Percentiles rank a stretch among this genome's conserved stretches.
These are phyloP conservation scores for Vicia sativa DNA, from an alignment of 306 rosid genomes.

Conservation along the genomic window DNA sequence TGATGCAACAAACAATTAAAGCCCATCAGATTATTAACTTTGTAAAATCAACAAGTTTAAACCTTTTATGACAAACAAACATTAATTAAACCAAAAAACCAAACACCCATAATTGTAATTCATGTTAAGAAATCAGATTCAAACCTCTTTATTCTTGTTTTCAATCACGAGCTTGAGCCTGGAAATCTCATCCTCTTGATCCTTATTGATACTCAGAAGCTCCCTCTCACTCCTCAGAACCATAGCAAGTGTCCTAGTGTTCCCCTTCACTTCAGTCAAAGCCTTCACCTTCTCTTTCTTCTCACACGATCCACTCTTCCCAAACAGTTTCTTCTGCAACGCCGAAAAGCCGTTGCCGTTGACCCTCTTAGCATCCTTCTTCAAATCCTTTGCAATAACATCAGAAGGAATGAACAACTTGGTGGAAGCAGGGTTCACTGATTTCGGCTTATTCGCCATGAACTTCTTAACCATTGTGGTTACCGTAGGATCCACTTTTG, in stretches of 20 bases:
- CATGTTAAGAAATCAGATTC: conserved; percentile 19
- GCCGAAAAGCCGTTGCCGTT: conserved; percentile 56
- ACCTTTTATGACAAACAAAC: background rate
- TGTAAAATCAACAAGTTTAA: background rate
- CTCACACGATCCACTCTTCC: conserved; percentile 49
- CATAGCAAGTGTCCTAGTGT: conserved; percentile 91
- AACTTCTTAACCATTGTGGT: conserved; percentile 74
- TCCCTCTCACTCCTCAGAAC: conserved; percentile 94
- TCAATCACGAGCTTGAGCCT: conserved; percentile 63
- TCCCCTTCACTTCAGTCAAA: conserved; percentile 85
- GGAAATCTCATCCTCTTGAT: conserved; percentile 60
- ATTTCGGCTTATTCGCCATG: conserved; percentile 64
- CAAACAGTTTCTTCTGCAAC: conserved; percentile 78
- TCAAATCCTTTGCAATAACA: conserved; percentile 63
- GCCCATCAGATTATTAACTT: background rate
- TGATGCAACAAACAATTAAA: background rate
- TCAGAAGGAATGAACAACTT: conserved; percentile 69
- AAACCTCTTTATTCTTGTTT: conserved; percentile 75
- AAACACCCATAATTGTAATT: background rate
- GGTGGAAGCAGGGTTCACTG: conserved; percentile 30
- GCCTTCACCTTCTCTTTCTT: conserved; percentile 73
- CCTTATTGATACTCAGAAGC: conserved; percentile 72
- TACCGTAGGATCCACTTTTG: conserved; percentile 62
- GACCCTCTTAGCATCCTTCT: conserved; percentile 65
- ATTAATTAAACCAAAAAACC: background rate